Evolutionary conservation across 2,329 filamentous ascomycete species (phyloP), one percentile per base, ranked within the genome.

Genomic region (Seiridium cupressi): DNA sequence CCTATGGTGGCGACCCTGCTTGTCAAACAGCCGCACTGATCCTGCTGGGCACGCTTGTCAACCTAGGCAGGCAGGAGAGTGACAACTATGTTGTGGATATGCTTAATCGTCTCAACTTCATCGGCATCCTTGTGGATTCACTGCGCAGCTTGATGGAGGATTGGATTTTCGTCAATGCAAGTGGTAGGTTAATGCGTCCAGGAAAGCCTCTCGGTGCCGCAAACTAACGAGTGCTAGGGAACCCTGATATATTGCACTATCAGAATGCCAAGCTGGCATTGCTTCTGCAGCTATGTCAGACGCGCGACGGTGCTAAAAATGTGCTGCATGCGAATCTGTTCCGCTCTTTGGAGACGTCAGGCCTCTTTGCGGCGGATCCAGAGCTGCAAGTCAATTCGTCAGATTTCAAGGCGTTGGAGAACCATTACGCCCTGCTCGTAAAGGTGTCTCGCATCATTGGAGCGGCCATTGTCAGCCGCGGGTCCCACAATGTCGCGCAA

Each of bases 291-390:
- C 84, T 98, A 56, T 90, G 90, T 58, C 92, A 96, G 72, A 94
- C 90, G 1, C 88, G 90, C 60, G 79, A 84, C n/a, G 96, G 95
- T 35, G 93, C 95, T 51, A 89, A 89, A 60, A 87, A 92, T 64
- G 87, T 97, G n/a, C 82, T 98, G 47, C 93, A 96, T 69, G 91
- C 92, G 7, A 94, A 94, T 63, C 83, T 99, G 4, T 94, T 99
- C 78, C 85, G 89, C 49, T 84, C 91, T 0, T 79, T 98, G 35
- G 89, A 90, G 63, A 85, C 89, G 59, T 96, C 93, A 1, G 86
- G 88, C n/a, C 83, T 98, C 31, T 99, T 98, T 73, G 82, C 88
- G 7, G 90, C 91, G 10, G 95, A 99, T 72, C 95, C 95, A 0
- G 95, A 99, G 73, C 87, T 99, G 58, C 93, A 96, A 62, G 87